A percentile compares a stretch with the other conserved stretches of the same genome.
Evolutionary conservation across 176 grass and related monocot species (phyloP).

Genomic region (Triticum urartu): DNA sequence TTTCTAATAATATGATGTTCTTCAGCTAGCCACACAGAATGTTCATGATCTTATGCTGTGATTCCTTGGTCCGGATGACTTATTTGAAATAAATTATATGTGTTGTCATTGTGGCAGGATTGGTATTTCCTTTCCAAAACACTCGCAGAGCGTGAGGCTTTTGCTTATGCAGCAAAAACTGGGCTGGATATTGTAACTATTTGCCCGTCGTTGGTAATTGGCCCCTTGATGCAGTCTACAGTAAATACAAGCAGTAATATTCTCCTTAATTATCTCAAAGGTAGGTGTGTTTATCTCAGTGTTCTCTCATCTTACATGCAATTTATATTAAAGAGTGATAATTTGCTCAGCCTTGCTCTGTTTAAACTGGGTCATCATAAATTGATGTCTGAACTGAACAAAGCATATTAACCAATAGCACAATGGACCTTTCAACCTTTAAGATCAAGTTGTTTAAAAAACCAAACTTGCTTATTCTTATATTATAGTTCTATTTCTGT

Average conservation of each 20-base stretch:
- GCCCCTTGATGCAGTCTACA: slow-evolving; percentile 34
- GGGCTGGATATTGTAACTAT: slow-evolving; percentile 35
- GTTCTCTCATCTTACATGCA: not conserved
- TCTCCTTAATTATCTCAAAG: slow-evolving; percentile 33
- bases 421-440: not conserved
- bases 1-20: not conserved
- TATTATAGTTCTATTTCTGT: not conserved
- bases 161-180: slow-evolving; percentile 34
- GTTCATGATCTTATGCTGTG: not conserved
- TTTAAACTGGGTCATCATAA: not conserved
- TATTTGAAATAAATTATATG: not conserved
- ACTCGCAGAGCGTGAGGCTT: slow-evolving; percentile 32
- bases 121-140: slow-evolving; percentile 50
- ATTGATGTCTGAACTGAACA: not conserved
- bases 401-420: not conserved
- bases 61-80: not conserved
- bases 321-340: not conserved
- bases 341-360: not conserved
- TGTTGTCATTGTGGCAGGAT: slow-evolving; percentile 1
- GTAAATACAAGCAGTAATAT: slow-evolving; percentile 30
- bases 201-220: slow-evolving; percentile 33
- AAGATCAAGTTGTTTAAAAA: not conserved
- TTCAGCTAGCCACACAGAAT: not conserved
- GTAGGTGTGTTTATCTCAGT: not conserved
- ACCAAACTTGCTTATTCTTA: not conserved